Evolutionary conservation across 495 filamentous ascomycete species (phyloP), one percentile per base, ranked within the genome.

Genomic region (Physcia stellaris): DNA sequence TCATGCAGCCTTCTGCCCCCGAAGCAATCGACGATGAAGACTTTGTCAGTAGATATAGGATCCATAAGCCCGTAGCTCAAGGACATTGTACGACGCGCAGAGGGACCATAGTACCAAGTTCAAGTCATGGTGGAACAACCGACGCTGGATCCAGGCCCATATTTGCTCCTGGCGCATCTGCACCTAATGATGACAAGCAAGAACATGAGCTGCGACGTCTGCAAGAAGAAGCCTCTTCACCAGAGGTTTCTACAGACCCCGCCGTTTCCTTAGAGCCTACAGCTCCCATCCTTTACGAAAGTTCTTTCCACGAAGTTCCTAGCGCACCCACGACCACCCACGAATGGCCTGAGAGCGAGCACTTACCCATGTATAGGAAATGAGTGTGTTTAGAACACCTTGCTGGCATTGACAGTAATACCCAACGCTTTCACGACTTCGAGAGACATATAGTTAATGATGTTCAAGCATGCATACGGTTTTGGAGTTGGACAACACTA

Each of bases 191-290:
- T 17, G 87, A 94, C 52, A 94, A 94, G 54, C 76, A 80, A 48
- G 88, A 94, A 49, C 65, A 85, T 16, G 83, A 94, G 50, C 73
- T 83, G 4, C 75, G 68, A 33, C 68, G 83, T 40, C 57, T 94
- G 4, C 60, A 87, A 33, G 67, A 69, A 42, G 76, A 86, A 48
- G 74, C 75, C 0, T 87, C 80, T 51, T 72, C 80, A 2, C 86
- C 86, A 17, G 46, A 50, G 58, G 56, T 15, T 40, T 45, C 12
- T 39, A 9, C 38, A n/a, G 83, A 86, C n/a, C n/a, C n/a, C n/a
- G n/a, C n/a, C n/a, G n/a, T n/a, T n/a, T n/a, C n/a, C n/a, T n/a
- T n/a, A n/a, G 63, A 60, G 35, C 76, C 81, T 2, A 79, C 70
- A 15, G 83, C 83, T 6, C 83, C 84, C 1, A 59, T 72, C 15